Evolutionary conservation across 2,329 filamentous ascomycete genomes (phyloP), one percentile per base, ranked within the genome.

Genomic region (Aspergillus candidus): DNA sequence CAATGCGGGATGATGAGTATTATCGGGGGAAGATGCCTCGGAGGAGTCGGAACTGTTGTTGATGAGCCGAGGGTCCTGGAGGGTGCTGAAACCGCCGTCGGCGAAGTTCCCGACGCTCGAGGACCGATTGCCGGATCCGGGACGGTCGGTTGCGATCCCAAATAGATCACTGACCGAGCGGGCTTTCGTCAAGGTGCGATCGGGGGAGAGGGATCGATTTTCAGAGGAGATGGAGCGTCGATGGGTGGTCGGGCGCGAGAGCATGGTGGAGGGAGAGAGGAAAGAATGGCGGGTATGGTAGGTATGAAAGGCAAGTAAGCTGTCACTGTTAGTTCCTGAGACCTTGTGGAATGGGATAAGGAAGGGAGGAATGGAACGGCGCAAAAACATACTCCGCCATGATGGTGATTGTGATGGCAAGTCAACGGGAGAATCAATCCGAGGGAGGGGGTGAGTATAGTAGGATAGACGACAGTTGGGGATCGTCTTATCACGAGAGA

Each of bases 1-100:
- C 35, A 84, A 61, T 55, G 84, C 80, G 14, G 78, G 78, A 54
- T 82, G 76, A 50, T 68, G 69, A 6, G 63, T 58, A 29, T 60
- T 58, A 30, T 60, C 53, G 6, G 61, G 58, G 18, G 66, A 65
- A 12, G 56, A 52, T 6, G 63, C 58, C 41, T 62, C 53, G 38
- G 65, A 65, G 29, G 66, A 53, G 49, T 71, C 66, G 18, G 60
- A 52, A 14, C 51, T 57, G 49, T 59, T 57, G 49, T 59, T 61
- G 11, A 60, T 54, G 35, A 66, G 61, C 43, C 70, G 60, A 11
- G 70, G 70, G 44, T 73, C 70, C 49, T 65, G 61, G 59, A 76
- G 60, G 50, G 73, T 71, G 50, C 67, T 63, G 60, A 77, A 70
- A 53, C 66, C 62, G 58, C 61, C 57, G 58, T 63, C 67, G 31